phyloP scores from a whole-genome alignment of 1,139 yeast species.

The Candida glucosophila region DNA sequence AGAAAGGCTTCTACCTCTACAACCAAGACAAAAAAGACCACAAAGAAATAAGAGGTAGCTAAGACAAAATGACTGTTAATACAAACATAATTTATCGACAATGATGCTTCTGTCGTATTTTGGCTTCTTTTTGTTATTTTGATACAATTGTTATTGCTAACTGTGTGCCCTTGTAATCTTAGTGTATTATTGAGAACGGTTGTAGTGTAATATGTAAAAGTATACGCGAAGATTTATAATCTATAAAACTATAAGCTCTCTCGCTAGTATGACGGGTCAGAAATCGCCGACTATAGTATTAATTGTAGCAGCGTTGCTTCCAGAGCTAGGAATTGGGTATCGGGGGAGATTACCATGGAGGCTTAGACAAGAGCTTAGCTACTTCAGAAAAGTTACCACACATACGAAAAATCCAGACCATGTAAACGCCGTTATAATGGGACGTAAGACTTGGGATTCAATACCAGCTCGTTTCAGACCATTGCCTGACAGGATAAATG shows the following conservation, averaged over 20 bases:
- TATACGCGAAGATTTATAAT: too few species aligned
- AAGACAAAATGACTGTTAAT: slow-evolving; percentile 13
- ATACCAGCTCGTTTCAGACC: slow-evolving; percentile 84
- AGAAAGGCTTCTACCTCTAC: slow-evolving; percentile 12
- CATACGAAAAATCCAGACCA: slow-evolving; percentile 18
- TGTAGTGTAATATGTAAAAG: too few species aligned
- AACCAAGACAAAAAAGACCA: slow-evolving; percentile 9
- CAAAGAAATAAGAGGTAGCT: slow-evolving; percentile 10
- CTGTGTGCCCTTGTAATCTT: too few species aligned
- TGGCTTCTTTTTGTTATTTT: too few species aligned
- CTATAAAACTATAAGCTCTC: too few species aligned
- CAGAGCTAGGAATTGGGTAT: slow-evolving; percentile 77
- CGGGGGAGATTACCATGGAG: slow-evolving; percentile 87
- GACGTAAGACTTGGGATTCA: slow-evolving; percentile 93
- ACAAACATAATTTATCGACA: slow-evolving; percentile 13
- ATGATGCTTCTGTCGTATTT: slow-evolving; percentile 3
- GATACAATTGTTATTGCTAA: too few species aligned
- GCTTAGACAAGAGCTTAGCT: slow-evolving; percentile 74
- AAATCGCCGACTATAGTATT: slow-evolving; percentile 37
- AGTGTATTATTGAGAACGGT: too few species aligned
- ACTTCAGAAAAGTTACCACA: slow-evolving; percentile 69
- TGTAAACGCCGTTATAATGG: slow-evolving; percentile 86
- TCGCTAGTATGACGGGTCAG: too few species aligned
- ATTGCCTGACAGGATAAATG: slow-evolving; percentile 63
- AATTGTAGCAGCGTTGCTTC: slow-evolving; percentile 80